Evolutionary conservation across 345 rosid genomes (phyloP), one percentile per base, ranked within the genome.

Genomic region (Corchorus olitorius): DNA sequence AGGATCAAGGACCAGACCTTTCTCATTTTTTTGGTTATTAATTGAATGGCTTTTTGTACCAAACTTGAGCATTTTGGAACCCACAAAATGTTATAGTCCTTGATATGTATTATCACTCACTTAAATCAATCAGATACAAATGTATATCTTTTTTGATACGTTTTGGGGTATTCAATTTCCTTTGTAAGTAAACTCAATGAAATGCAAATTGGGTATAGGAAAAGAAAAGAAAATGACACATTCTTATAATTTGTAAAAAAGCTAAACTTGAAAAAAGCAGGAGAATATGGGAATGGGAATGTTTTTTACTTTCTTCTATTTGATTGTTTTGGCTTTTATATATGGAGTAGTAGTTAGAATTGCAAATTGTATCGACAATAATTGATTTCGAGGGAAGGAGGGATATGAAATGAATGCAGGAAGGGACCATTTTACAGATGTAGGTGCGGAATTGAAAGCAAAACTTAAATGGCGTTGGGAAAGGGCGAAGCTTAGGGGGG

Each of bases 341-440:
- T 27, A 27, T 27, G 27, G 27, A 27, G 27, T 27, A 27, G 27
- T 27, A 27, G 27, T 53, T 0, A 6, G 10, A 20, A 12, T 37
- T 64, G 68, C 68, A 41, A 65, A 65, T 41, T 13, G 43, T 13
- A 14, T 61, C 27, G 19, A 48, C 43, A 50, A 68, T 33, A 49
- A 48, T 22, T 48, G 5, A 2, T 68, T 68, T 68, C 12, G 6
- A n/a, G 19, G 41, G 19, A 27, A 14, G 41, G 56, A 27, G 27
- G 27, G 27, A 27, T 27, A 27, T 27, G 43, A 68, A 22, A 14
- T 22, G 13, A 12, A 33, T 58, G 14, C 33, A 10, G 16, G 22
- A n/a, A 48, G 73, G 73, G 73, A 69, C 60, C 73, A 69, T 16
- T 70, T 16, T 50, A 70, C 60, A 70, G 73, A 34, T 70, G 73